Evolutionary conservation across 768 basidiomycete genomes (phyloP).

Genomic region (Paxillus ammoniavirescens): DNA sequence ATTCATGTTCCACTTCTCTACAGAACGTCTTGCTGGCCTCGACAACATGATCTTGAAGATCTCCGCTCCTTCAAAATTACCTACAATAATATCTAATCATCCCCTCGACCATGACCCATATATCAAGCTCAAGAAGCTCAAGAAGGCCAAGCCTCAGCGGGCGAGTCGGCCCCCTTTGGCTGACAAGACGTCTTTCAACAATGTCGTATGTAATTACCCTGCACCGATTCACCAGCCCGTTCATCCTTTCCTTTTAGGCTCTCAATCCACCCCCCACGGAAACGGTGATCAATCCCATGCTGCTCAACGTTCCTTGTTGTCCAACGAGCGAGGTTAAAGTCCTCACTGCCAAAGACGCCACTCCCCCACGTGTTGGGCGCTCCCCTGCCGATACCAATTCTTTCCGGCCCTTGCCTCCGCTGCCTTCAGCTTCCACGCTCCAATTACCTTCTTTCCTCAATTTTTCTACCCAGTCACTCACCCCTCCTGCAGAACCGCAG

Average conservation of each 20-base stretch:
- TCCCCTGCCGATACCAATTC: slow-evolving; percentile 8
- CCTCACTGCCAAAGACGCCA: slow-evolving; percentile 6
- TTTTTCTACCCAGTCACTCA: slow-evolving; percentile 21
- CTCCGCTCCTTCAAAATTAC: slow-evolving; percentile 26
- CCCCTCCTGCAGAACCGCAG: slow-evolving; percentile 9
- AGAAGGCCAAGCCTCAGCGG: slow-evolving; percentile 17
- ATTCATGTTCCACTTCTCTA: slow-evolving; percentile 35
- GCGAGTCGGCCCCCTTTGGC: slow-evolving; percentile 30
- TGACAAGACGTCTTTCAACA: slow-evolving; percentile 29
- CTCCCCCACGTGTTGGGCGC: slow-evolving; percentile 14
- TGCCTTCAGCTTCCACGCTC: slow-evolving; percentile 38
- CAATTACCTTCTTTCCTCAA: slow-evolving; percentile 39
- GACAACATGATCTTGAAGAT: slow-evolving; percentile 39
- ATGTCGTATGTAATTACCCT: slow-evolving; percentile 27
- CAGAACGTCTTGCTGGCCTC: slow-evolving; percentile 43
- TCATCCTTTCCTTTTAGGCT: slow-evolving; percentile 15
- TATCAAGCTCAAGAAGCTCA: slow-evolving; percentile 22
- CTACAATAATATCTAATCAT: slow-evolving; percentile 26
- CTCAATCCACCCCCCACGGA: slow-evolving; percentile 14
- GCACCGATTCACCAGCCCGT: slow-evolving; percentile 1
- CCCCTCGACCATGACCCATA: slow-evolving; percentile 15
- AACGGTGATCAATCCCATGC: slow-evolving; percentile 10
- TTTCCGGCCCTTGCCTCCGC: slow-evolving; percentile 33
- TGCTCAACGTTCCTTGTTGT: slow-evolving; percentile 8
- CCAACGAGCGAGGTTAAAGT: slow-evolving; percentile 3